These are phyloP conservation scores for Brassica hybrid DNA, from an alignment of 441 rosid genomes.

Conservation along the genomic window DNA sequence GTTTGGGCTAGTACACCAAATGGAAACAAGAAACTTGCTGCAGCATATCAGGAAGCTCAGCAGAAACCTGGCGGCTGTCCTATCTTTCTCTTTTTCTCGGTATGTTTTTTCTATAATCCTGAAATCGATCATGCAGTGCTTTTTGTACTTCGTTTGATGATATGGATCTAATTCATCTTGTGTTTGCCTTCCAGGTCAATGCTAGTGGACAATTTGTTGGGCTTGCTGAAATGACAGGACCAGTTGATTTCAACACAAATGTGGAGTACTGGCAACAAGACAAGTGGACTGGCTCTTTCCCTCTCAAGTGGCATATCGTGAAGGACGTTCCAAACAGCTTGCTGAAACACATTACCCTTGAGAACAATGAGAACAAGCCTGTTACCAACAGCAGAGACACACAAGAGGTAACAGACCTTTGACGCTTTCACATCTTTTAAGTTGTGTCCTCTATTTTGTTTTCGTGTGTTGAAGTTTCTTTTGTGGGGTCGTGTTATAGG, in stretches of 20 bases:
- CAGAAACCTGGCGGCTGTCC: constrained; percentile 78
- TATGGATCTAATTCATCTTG: background rate
- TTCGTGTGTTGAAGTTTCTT: background rate
- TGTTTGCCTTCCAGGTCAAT: constrained; percentile 60
- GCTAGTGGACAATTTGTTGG: constrained; percentile 98
- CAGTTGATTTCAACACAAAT: constrained; percentile 82
- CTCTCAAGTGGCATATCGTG: constrained; percentile 87
- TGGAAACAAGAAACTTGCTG: constrained; percentile 94
- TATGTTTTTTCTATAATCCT: constrained; percentile 19
- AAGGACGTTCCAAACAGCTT: constrained; percentile 93
- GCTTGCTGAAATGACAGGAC: constrained; percentile 88
- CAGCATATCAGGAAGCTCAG: constrained; percentile 81
- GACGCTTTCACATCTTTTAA: background rate
- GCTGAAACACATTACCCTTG: constrained; percentile 86
- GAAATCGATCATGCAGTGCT: too few relatives aligned
- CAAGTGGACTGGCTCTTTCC: constrained; percentile 97
- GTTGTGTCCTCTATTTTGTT: background rate
- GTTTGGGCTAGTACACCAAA: constrained; percentile 98
- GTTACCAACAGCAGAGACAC: constrained; percentile 96
- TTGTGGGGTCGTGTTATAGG: constrained; percentile 48
- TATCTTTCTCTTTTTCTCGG: constrained; percentile 85
- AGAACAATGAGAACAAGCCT: constrained; percentile 94
- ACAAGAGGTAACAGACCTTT: constrained; percentile 68
- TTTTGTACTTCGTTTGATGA: background rate
- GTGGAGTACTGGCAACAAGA: constrained; percentile 96